Conservation (phyloP, 2,329 filamentous ascomycete species). For the Conoideocrella luteorostrata region DNA sequence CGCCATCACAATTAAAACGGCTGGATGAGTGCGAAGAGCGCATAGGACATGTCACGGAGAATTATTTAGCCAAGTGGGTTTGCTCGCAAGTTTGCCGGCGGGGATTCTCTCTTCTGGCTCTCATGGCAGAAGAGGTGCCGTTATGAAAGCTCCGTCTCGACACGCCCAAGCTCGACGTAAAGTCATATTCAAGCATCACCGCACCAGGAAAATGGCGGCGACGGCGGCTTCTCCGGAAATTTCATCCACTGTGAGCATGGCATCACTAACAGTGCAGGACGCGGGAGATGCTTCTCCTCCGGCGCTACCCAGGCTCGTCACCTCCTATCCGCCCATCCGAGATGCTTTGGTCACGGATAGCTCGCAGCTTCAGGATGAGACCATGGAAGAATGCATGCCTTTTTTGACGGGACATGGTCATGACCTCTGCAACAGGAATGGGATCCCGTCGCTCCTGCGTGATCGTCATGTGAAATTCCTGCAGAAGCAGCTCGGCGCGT, state of each 20-base stretch:
- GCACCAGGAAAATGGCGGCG: slow-evolving; percentile 8
- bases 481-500: slow-evolving; percentile 47
- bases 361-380: slow-evolving; percentile 61
- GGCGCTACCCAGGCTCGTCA: slow-evolving; percentile 51
- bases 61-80: slow-evolving; percentile 5
- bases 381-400: slow-evolving; percentile 61
- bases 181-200: slow-evolving; percentile 9
- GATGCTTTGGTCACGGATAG: slow-evolving; percentile 64
- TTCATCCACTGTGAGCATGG: neutral
- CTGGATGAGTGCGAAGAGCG: neutral
- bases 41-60: slow-evolving; percentile 1
- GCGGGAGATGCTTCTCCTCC: slow-evolving; percentile 7
- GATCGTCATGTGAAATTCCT: slow-evolving; percentile 57
- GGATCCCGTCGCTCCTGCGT: slow-evolving; percentile 68
- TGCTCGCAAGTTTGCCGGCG: neutral
- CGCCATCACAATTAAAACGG: slow-evolving; percentile 1
- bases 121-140: slow-evolving; percentile 2
- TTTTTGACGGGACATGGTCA: slow-evolving; percentile 54
- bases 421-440: slow-evolving; percentile 58
- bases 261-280: neutral
- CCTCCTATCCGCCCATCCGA: slow-evolving; percentile 50
- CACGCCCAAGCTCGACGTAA: slow-evolving; percentile 7
- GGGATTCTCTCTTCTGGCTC: neutral
- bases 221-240: neutral
- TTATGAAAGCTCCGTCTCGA: slow-evolving; percentile 8